phyloP scores from a whole-genome alignment of 1,284 basidiomycete species.

The Ceratobasidium theobromae region DNA sequence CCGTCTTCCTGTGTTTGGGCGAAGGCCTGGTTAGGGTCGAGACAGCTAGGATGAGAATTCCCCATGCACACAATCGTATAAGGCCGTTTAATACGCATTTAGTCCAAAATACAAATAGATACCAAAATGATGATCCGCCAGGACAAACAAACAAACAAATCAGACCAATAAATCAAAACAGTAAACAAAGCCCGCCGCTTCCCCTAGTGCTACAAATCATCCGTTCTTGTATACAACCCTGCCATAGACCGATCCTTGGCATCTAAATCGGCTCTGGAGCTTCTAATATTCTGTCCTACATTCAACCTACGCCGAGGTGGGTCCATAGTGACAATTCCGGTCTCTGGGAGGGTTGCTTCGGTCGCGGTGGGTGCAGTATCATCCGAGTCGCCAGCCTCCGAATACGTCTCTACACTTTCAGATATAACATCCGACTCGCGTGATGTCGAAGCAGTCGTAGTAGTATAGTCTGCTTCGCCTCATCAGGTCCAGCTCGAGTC shows the following conservation, averaged over 20 bases:
- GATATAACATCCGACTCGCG: neutral
- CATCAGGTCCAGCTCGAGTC: constrained; percentile 5
- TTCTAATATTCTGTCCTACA: neutral
- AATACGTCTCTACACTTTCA: constrained; percentile 4
- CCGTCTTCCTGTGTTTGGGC: too few species aligned
- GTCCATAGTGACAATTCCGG: neutral
- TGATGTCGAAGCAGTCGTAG: neutral
- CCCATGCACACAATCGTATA: neutral
- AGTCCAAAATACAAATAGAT: neutral
- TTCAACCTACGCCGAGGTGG: neutral
- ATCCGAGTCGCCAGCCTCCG: neutral
- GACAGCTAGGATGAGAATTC: too few species aligned
- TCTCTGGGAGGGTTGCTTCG: constrained; percentile 12
- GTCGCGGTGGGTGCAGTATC: constrained; percentile 10
- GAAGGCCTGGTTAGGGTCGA: too few species aligned
- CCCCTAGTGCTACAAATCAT: neutral
- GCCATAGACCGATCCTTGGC: constrained; percentile 5
- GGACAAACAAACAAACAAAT: neutral
- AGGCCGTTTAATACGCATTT: neutral
- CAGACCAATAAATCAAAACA: neutral
- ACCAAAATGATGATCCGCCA: neutral
- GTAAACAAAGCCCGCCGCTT: neutral
- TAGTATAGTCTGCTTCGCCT: constrained; percentile 13
- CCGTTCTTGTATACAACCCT: neutral
- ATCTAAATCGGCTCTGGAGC: neutral